Base-by-base conservation (phyloP, 306 rosid species). In the Vigna nakashimae region DNA sequence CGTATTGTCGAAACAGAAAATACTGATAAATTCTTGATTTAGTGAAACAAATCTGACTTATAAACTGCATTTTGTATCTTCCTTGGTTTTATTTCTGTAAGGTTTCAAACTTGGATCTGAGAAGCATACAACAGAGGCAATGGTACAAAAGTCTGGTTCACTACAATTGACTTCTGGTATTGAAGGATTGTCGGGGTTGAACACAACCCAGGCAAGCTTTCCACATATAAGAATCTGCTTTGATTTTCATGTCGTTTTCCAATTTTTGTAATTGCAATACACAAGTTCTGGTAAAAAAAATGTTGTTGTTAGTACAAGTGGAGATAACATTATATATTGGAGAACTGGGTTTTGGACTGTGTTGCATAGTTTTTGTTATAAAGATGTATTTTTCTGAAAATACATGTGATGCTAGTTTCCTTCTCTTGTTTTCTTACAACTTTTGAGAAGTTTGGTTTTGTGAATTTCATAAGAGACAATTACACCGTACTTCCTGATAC, bases 91-190 rank as follows among this genome's bases (percentile, higher is more conserved):
- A 22, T 64, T 75, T 60, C 1, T 81, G 38, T 65, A 84, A 95
- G 98, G 99, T 77, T 95, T 95, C 86, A 95, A 92, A 82, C 93
- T 92, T 82, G 99, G 99, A 82, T 83, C 97, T 2, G 98, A 91
- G 84, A 92, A 86, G 92, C 99, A 89, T 80, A 92, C 89, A 42
- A 32, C 90, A 26, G 98, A 95, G 80, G 94, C 83, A 49, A 65
- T 85, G 81, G 82, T 88, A 53, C 76, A 87, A 56, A 92, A 91
- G 78, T 87, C 91, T 40, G 98, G 97, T 74, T 75, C 80, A 65
- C 79, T 92, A 24, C 86, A 42, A 62, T 66, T 92, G 90, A 89
- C 90, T 68, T 91, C 99, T 88, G 99, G 98, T 24, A 76, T 95
- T 82, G 97, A 88, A 70, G 95, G 88, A 74, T 57, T 95, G 69